Percentiles rank a stretch among this genome's conserved stretches.
These are phyloP conservation scores for Russula brevipes DNA, from an alignment of 768 basidiomycete species.

Conservation along the genomic window DNA sequence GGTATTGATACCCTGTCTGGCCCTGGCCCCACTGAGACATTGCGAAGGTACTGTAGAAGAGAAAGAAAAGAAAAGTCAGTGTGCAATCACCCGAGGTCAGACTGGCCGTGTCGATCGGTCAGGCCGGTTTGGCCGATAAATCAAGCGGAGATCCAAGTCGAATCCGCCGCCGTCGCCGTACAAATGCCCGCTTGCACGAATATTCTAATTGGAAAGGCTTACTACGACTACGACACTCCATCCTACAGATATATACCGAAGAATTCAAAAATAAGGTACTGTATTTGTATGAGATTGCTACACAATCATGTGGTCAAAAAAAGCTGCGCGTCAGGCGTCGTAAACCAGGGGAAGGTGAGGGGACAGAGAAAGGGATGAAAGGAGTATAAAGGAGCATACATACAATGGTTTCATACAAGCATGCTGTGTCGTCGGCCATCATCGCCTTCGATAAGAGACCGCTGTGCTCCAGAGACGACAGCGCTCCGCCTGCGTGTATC, in stretches of 20 bases:
- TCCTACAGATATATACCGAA: slow-evolving; percentile 17
- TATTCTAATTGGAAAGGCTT: not conserved
- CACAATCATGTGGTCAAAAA: slow-evolving; percentile 15
- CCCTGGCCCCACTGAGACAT: slow-evolving; percentile 78
- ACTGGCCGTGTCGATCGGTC: not conserved
- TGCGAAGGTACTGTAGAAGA: slow-evolving; percentile 24
- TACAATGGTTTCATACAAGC: slow-evolving; percentile 40
- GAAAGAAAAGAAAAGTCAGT: not conserved
- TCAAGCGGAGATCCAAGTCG: slow-evolving; percentile 16
- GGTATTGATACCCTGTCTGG: slow-evolving; percentile 66
- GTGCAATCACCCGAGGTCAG: not conserved
- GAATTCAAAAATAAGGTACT: slow-evolving; percentile 20
- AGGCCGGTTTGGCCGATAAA: not conserved
- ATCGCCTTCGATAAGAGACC: slow-evolving; percentile 38
- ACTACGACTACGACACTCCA: not conserved
- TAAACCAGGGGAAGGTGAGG: not conserved
- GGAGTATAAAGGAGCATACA: not conserved
- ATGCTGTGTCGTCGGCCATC: slow-evolving; percentile 64
- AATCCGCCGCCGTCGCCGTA: not conserved
- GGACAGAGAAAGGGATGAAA: not conserved
- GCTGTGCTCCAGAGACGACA: slow-evolving; percentile 28
- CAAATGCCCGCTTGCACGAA: too few relatives aligned
- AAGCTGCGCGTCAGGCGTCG: slow-evolving; percentile 5
- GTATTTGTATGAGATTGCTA: slow-evolving; percentile 17
- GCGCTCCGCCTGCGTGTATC: slow-evolving; percentile 50